Evolutionary conservation across 2,329 filamentous ascomycete species (phyloP).

Genomic region (Colletotrichum eremochloae): DNA sequence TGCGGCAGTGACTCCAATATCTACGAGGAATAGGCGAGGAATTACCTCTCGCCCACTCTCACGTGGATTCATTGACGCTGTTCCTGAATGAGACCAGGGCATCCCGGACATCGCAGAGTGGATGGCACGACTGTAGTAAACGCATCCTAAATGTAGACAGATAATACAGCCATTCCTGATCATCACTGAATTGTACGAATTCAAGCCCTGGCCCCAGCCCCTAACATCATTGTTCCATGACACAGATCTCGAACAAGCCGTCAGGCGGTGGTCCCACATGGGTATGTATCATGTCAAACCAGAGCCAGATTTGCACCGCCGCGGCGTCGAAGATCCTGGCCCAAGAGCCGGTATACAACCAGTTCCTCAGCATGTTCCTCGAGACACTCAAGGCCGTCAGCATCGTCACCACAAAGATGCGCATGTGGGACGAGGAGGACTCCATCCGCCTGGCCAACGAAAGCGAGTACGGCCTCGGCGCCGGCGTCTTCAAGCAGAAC

Average conservation of each 20-base stretch:
- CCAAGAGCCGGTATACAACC: conserved; percentile 70
- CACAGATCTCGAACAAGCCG: too few species aligned
- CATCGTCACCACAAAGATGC: conserved; percentile 59
- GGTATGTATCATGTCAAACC: conserved; percentile 68
- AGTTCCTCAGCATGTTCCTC: conserved; percentile 74
- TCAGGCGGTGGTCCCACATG: conserved; percentile 51
- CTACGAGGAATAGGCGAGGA: conserved; percentile 44
- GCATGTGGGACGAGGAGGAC: conserved; percentile 59
- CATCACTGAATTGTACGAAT: neutral
- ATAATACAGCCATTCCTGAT: neutral
- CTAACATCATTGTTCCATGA: neutral
- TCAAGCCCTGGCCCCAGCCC: neutral
- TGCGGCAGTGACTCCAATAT: conserved; percentile 47
- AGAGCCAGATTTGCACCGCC: conserved; percentile 73
- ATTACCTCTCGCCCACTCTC: neutral
- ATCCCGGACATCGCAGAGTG: neutral
- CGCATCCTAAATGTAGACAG: neutral
- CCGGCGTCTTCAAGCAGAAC: conserved; percentile 72
- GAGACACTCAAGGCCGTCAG: conserved; percentile 67
- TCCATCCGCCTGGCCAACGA: conserved; percentile 61
- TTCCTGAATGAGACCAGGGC: too few species aligned
- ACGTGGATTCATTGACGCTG: neutral
- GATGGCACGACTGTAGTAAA: neutral
- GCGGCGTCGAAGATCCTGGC: conserved; percentile 76
- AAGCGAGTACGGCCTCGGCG: conserved; percentile 72